phyloP scores from a whole-genome alignment of 805 yeast genomes.

The Alloascoidea hylecoeti region DNA sequence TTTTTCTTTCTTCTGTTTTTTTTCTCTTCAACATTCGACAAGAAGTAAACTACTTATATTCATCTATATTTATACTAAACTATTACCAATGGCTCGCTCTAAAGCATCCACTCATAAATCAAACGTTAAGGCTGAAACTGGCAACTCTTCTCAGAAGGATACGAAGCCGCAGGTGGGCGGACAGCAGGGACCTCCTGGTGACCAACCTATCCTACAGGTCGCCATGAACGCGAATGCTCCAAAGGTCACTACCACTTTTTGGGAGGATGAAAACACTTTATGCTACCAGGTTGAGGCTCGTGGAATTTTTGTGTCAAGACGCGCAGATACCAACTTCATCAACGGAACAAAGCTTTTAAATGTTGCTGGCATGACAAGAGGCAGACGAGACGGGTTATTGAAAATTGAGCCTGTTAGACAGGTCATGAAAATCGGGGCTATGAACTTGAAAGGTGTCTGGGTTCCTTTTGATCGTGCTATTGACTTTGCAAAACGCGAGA shows the following conservation, averaged over 20 bases:
- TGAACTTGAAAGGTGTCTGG: slow-evolving; percentile 88
- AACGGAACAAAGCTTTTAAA: slow-evolving; percentile 75
- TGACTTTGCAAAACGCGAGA: slow-evolving; percentile 69
- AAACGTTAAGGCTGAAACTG: too few species aligned
- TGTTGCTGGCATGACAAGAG: slow-evolving; percentile 79
- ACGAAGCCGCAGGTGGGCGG: too few species aligned
- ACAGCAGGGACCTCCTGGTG: too few species aligned
- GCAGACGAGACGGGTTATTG: slow-evolving; percentile 76
- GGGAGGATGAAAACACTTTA: slow-evolving; percentile 80
- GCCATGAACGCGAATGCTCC: too few species aligned
- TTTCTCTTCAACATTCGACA: too few species aligned
- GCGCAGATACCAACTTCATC: slow-evolving; percentile 82
- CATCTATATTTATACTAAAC: too few species aligned
- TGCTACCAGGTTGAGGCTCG: slow-evolving; percentile 80
- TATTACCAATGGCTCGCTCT: too few species aligned
- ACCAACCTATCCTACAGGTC: too few species aligned
- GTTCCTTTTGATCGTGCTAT: slow-evolving; percentile 76
- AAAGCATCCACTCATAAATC: too few species aligned
- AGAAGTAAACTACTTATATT: too few species aligned
- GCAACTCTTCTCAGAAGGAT: too few species aligned
- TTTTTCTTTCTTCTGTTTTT: too few species aligned
- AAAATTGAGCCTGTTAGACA: slow-evolving; percentile 66
- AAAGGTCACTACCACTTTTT: slow-evolving; percentile 67
- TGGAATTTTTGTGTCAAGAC: slow-evolving; percentile 64
- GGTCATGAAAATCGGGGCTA: slow-evolving; percentile 75